Evolutionary conservation across 768 basidiomycete genomes (phyloP).

Genomic region (Lepiota subincarnata): DNA sequence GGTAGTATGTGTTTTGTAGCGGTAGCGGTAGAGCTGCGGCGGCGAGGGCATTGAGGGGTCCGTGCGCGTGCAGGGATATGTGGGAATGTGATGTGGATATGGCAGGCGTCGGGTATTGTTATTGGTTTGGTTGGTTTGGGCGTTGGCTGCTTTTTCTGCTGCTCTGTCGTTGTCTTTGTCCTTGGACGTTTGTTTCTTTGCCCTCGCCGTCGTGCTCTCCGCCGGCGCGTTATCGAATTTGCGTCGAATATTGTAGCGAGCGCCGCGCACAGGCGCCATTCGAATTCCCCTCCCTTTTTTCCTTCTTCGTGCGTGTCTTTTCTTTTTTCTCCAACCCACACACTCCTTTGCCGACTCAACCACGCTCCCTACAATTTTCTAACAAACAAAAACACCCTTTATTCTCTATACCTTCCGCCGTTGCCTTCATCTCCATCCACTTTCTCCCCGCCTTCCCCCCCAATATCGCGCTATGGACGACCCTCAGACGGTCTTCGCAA

Average conservation of each 20-base stretch:
- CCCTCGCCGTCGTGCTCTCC: conserved; percentile 29
- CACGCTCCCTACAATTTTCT: conserved; percentile 49
- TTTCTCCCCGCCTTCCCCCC: conserved; percentile 23
- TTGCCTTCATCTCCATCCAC: conserved; percentile 46
- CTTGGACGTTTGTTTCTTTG: conserved; percentile 17
- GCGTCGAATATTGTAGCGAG: conserved; percentile 15
- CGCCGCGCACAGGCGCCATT: conserved; percentile 27
- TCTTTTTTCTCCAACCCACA: conserved; percentile 38
- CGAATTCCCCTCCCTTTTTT: conserved; percentile 32
- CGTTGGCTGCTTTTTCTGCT: conserved; percentile 17
- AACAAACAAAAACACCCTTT: conserved; percentile 37
- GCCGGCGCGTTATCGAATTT: conserved; percentile 21
- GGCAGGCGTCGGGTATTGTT: conserved; percentile 15
- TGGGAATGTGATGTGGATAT: conserved; percentile 14
- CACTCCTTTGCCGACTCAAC: conserved; percentile 47
- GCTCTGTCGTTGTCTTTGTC: conserved; percentile 20
- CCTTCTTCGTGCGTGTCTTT: conserved; percentile 38
- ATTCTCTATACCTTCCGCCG: conserved; percentile 40
- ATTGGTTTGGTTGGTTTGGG: conserved; percentile 22
- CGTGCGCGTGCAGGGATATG: conserved; percentile 22
- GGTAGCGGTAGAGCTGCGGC: background rate
- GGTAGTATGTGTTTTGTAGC: background rate
- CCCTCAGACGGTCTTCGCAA: conserved; percentile 63
- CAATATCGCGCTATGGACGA: conserved; percentile 60
- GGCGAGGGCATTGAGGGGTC: conserved; percentile 13